Evolutionary conservation across 202 grass and related monocot genomes (phyloP), one percentile per base, ranked within the genome.

Genomic region (Hordeum pubiflorum): DNA sequence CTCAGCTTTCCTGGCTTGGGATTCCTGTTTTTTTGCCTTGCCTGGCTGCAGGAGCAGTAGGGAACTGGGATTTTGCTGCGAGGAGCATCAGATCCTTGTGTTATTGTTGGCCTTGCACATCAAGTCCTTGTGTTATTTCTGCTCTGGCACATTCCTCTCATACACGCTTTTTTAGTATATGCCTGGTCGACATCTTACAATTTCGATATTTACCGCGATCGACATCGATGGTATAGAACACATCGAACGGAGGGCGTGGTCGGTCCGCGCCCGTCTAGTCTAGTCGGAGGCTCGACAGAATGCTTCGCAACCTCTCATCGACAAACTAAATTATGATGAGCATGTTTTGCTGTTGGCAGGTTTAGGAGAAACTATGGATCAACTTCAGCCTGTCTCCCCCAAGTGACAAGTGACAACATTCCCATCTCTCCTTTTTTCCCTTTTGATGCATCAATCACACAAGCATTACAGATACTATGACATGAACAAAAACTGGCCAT

Each of bases 51-150:
- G 14, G 15, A 34, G 90, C 89, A 2, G 85, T 38, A 83, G 91
- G 22, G 87, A 80, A 76, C 43, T 89, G 40, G 86, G 91, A 86
- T 97, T 87, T 78, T 94, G 90, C 81, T 97, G 89, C 91, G 89
- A 85, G 79, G 33, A 34, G 33, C 33, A 34, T 34, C 33, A 34
- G 33, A 34, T 34, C 33, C 33, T 32, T 4, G 4, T 3, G 91
- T 63, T 65, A 63, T 5, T 62, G 58, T 40, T 58, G 10, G 48
- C 75, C 80, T 32, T 27, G 59, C 11, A 29, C 4, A 32, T 32
- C 31, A 32, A 32, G 31, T 32, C 31, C 31, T 32, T 32, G 31
- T 32, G 31, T 32, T 32, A 32, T 32, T 32, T 32, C 4, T 32
- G 31, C 31, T 32, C 31, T 32, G 31, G 31, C 31, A 3, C 46